phyloP scores from a whole-genome alignment of 2,329 filamentous ascomycete genomes.

The Triangularia setosa region DNA sequence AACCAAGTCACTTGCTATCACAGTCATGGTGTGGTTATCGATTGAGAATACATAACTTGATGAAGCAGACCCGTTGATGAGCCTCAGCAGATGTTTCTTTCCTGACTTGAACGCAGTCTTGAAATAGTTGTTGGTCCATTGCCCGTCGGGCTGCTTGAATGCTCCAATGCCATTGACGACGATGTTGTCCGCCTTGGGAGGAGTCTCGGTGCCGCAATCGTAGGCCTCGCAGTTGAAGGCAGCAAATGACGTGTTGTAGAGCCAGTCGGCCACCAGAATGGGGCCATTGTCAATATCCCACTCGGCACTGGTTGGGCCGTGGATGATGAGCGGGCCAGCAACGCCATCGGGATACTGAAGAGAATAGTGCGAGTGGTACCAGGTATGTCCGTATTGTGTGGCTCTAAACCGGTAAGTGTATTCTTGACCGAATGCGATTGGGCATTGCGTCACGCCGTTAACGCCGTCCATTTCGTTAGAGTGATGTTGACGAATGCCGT shows the following conservation, averaged over 20 bases:
- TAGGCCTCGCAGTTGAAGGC: slow-evolving; percentile 21
- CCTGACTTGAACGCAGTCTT: slow-evolving; percentile 28
- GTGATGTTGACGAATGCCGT: slow-evolving; percentile 10
- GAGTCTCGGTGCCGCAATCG: not conserved
- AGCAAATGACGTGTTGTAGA: slow-evolving; percentile 1
- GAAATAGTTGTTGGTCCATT: slow-evolving; percentile 26
- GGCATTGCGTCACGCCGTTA: slow-evolving; percentile 34
- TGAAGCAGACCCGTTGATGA: slow-evolving; percentile 44
- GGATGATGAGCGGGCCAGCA: slow-evolving; percentile 15
- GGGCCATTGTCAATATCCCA: slow-evolving; percentile 17
- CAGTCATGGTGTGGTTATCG: slow-evolving; percentile 44
- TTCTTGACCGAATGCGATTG: slow-evolving; percentile 43
- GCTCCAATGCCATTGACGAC: slow-evolving; percentile 16
- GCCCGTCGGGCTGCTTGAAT: slow-evolving; percentile 36
- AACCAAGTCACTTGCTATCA: slow-evolving; percentile 48
- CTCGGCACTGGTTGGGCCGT: slow-evolving; percentile 12
- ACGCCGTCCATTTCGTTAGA: slow-evolving; percentile 10
- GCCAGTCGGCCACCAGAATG: slow-evolving; percentile 12
- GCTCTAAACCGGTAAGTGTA: slow-evolving; percentile 31
- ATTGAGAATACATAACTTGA: slow-evolving; percentile 42
- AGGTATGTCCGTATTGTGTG: slow-evolving; percentile 31
- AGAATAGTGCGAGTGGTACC: slow-evolving; percentile 35
- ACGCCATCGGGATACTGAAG: slow-evolving; percentile 26
- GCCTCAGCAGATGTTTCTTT: slow-evolving; percentile 4
- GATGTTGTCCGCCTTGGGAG: slow-evolving; percentile 27